Evolutionary conservation across 1,284 basidiomycete genomes (phyloP), one percentile per base, ranked within the genome.

Genomic region (Cutaneotrichosporon cavernicola): DNA sequence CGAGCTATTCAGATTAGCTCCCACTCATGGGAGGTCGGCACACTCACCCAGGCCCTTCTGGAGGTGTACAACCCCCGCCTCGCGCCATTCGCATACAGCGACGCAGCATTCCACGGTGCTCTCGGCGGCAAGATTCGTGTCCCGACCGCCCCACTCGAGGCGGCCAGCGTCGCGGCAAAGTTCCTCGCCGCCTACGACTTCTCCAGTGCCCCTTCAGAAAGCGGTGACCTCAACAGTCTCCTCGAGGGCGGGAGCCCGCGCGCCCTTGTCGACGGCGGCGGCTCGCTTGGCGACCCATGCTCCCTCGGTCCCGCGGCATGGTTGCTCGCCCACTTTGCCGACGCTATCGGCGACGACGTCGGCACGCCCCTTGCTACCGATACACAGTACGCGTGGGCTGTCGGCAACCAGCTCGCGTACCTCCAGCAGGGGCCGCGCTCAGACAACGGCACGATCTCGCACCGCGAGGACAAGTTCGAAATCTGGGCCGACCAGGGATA

Each of bases 401-500:
- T 70, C 4, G 72, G 69, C 13, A 75, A 74, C 50, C 73, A 76
- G 65, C 63, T 73, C 38, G 51, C 59, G 14, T 69, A 70, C 47
- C 60, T 75, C 40, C 9, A 62, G 2, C 53, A 64, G 18, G 72
- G 71, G 16, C 36, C 49, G 11, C 62, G 40, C 13, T 60, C 59
- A 11, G 62, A 61, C n/a, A 69, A 72, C 31, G 70, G 67, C 0
- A 70, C 68, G 4, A 70, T 75, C 55, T 72, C 71, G 22, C 70
- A 72, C 64, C 73, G 77, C 38, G 70, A 69, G 22, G 66, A 70
- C 47, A 64, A 74, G 52, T 62, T 65, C 22, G 73, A 86, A 61
- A 68, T 76, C 30, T 81, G 86, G 86, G 81, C 85, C 22, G 86
- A 88, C 72, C 81, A 75, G 68, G 79, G 86, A 0, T 87, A 84